Base-by-base conservation (phyloP, 345 rosid species). In the Corchorus capsularis region DNA sequence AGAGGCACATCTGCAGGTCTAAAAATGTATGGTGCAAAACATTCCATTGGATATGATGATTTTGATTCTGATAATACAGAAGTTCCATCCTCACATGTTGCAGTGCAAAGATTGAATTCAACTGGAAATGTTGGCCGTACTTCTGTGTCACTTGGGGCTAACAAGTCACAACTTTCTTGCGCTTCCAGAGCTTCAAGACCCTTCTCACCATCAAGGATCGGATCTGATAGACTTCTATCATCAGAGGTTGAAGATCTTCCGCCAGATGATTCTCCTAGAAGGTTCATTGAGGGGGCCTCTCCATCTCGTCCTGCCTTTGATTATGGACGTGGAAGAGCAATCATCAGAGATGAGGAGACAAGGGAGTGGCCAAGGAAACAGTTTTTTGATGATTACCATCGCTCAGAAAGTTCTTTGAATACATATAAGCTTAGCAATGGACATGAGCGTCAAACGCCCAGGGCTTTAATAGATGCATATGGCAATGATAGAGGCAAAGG, bases 401-500 rank as follows among this genome's bases (percentile, higher is more conserved):
- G 76, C 53, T 77, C 85, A 45, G 89, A 81, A 77, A 34, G 83
- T 56, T 78, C 92, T 82, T 53, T 70, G 34, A 69, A 76, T 39
- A 65, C 84, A 32, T 75, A 75, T 69, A 78, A 77, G 52, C 83
- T 75, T 50, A 75, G 75, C 77, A 93, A 88, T 77, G 94, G 91
- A 74, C 83, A 80, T 76, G 90, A 85, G 47, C 94, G 81, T 72
- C 86, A 87, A 82, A 82, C 89, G 78, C 97, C 91, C 56, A 86
- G 99, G 82, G 99, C 99, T 80, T 72, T 96, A 80, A 96, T 94
- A 75, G 94, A 91, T 81, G 99, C 99, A 69, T 96, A 96, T 80
- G 99, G 99, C 74, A 87, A 85, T 83, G 99, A 96, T 83, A 89
- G 82, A 66, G 84, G 94, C 64, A 86, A 87, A 39, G 85, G 59